Evolutionary conservation across 257 asterid genomes (phyloP).

Genomic region (Hygrophila difformis): DNA sequence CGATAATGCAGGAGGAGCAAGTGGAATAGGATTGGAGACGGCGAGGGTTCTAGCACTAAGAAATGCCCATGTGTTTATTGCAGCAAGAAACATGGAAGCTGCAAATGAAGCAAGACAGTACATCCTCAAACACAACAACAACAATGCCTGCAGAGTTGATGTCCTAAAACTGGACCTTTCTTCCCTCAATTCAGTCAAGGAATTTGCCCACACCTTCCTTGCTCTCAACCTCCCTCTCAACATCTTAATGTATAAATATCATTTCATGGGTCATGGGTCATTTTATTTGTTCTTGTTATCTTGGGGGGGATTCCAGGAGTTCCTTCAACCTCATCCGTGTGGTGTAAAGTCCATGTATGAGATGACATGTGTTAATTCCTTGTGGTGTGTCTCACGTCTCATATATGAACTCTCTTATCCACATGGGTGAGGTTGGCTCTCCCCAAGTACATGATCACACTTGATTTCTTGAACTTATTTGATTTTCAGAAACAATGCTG

Average conservation of each 20-base stretch:
- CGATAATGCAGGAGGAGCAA: conserved; percentile 41
- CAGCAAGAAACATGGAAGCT: conserved; percentile 66
- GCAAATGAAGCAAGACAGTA: conserved; percentile 59
- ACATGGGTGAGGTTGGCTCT: no score
- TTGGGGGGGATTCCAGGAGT: no score
- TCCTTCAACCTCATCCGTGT: no score
- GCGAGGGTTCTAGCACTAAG: conserved; percentile 47
- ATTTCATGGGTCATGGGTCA: no score
- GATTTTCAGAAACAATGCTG: conserved; percentile 81
- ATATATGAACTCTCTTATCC: no score
- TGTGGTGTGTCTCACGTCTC: no score
- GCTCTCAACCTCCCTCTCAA: conserved; percentile 73
- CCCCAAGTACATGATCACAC: no score
- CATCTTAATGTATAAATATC: conserved; percentile 50
- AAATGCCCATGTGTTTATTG: conserved; percentile 66
- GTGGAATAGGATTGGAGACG: conserved; percentile 55
- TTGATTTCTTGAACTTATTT: neutral
- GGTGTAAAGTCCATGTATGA: no score
- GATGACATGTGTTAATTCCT: no score
- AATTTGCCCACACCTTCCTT: conserved; percentile 48
- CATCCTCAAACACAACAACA: conserved; percentile 37
- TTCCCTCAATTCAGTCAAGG: conserved; percentile 53
- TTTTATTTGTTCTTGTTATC: no score
- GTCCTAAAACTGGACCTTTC: conserved; percentile 63
- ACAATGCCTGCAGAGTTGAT: conserved; percentile 50